Evolutionary conservation across 1,284 basidiomycete species (phyloP).

Genomic region (Apiotrichum gracile): DNA sequence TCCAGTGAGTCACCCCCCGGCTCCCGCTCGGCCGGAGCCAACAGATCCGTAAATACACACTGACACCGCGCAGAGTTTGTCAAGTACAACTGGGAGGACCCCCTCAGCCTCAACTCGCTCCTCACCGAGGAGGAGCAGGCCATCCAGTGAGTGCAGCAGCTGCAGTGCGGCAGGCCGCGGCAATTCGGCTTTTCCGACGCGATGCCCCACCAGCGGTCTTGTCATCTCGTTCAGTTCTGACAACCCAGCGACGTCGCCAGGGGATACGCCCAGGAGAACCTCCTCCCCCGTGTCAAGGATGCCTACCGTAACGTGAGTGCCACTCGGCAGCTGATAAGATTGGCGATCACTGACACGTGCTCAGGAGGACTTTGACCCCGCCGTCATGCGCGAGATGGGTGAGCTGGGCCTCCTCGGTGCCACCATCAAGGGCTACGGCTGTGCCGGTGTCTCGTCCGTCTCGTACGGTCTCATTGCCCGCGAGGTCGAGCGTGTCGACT

Average conservation of each 20-base stretch:
- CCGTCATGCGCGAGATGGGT: conserved; percentile 86
- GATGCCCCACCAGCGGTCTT: background rate
- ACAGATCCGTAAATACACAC: background rate
- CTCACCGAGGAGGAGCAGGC: conserved; percentile 86
- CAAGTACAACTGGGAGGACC: conserved; percentile 73
- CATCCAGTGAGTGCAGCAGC: conserved; percentile 55
- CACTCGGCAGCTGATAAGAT: background rate
- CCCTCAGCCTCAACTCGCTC: conserved; percentile 65
- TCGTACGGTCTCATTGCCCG: conserved; percentile 90
- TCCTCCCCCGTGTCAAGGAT: conserved; percentile 77
- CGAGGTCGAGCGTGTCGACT: conserved; percentile 91
- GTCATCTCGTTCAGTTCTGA: background rate
- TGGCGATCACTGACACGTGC: background rate
- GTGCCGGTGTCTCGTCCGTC: conserved; percentile 82
- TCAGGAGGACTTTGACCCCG: conserved; percentile 65
- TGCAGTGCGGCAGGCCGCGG: background rate
- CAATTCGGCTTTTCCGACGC: background rate
- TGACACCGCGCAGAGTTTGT: conserved; percentile 41
- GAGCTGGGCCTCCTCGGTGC: conserved; percentile 81
- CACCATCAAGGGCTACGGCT: conserved; percentile 89
- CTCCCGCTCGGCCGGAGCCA: too few relatives aligned
- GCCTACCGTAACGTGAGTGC: conserved; percentile 78
- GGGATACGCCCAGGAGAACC: conserved; percentile 76
- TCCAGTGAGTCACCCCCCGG: conserved; percentile 1
- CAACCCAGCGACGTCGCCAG: conserved; percentile 66